Evolutionary conservation across 768 basidiomycete species (phyloP).

Genomic region (Leucosporidium yakuticum): DNA sequence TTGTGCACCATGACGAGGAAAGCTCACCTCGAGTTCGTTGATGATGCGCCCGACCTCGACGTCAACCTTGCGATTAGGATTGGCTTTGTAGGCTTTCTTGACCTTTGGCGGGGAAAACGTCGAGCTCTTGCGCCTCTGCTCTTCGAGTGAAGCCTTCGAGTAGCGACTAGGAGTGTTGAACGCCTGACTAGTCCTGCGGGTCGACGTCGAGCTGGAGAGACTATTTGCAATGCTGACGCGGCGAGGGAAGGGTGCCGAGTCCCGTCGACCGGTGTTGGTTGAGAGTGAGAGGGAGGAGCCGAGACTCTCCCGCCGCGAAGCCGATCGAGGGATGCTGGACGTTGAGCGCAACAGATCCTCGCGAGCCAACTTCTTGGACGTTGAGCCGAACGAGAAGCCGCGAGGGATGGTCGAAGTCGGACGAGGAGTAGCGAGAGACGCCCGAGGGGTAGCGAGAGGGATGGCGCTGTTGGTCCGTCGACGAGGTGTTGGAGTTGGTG

Average conservation of each 20-base stretch:
- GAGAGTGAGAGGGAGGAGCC: neutral
- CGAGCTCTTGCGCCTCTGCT: conserved; percentile 40
- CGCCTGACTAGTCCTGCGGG: neutral
- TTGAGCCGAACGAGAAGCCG: neutral
- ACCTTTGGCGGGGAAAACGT: neutral
- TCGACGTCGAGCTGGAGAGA: conserved; percentile 16
- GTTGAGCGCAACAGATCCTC: neutral
- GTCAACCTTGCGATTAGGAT: conserved; percentile 86
- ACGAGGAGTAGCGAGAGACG: neutral
- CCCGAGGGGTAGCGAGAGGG: neutral
- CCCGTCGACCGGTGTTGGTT: neutral
- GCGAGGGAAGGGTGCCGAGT: conserved; percentile 6
- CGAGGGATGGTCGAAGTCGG: neutral
- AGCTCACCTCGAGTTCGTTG: conserved; percentile 67
- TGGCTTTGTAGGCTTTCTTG: conserved; percentile 68
- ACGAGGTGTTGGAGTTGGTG: too few species aligned
- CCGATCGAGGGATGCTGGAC: neutral
- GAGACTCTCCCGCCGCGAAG: neutral
- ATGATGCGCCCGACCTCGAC: conserved; percentile 87
- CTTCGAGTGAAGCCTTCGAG: conserved; percentile 3
- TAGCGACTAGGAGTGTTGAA: neutral
- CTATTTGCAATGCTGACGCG: conserved; percentile 7
- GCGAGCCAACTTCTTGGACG: neutral
- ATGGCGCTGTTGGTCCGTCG: neutral
- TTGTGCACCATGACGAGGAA: neutral